A percentile compares a stretch with the other conserved stretches of the same genome.
phyloP scores from a whole-genome alignment of 768 basidiomycete genomes.

The Vararia minispora region DNA sequence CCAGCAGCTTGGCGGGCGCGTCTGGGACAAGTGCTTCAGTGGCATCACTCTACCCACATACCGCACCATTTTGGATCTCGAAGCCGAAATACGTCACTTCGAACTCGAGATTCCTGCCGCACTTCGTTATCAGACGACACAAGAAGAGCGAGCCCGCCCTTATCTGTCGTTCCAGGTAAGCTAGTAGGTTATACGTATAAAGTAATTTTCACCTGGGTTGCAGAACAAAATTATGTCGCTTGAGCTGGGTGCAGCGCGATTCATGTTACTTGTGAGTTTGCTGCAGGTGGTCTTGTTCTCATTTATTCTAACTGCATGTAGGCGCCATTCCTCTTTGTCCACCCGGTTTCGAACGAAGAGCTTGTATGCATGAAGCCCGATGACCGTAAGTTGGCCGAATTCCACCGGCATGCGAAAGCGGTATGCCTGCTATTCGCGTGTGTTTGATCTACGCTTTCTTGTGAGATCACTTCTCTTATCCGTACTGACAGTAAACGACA shows the following conservation, averaged over 20 bases:
- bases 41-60: constrained; percentile 14
- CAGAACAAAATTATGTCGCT: constrained; percentile 2
- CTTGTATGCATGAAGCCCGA: constrained; percentile 2
- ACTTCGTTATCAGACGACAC: constrained; percentile 11
- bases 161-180: constrained; percentile 13
- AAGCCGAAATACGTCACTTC: constrained; percentile 13
- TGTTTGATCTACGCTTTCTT: background rate
- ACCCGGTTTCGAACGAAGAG: constrained; percentile 8
- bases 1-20: constrained; percentile 7
- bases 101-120: constrained; percentile 14
- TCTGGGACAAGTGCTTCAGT: constrained; percentile 18
- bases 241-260: constrained; percentile 2
- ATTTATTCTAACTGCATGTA: too few species aligned
- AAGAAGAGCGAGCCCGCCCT: constrained; percentile 9
- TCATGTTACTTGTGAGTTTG: constrained; percentile 1
- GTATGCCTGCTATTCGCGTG: constrained; percentile 11
- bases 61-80: constrained; percentile 12
- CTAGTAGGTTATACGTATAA: too few species aligned
- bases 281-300: background rate
- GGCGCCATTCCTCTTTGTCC: constrained; percentile 14
- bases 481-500: constrained; percentile 13
- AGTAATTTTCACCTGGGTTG: too few species aligned
- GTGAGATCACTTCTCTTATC: background rate
- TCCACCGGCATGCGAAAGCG: constrained; percentile 9
- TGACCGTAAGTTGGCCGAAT: constrained; percentile 8